Base-by-base conservation (phyloP, 805 yeast species). In the Wickerhamiella azyma region DNA sequence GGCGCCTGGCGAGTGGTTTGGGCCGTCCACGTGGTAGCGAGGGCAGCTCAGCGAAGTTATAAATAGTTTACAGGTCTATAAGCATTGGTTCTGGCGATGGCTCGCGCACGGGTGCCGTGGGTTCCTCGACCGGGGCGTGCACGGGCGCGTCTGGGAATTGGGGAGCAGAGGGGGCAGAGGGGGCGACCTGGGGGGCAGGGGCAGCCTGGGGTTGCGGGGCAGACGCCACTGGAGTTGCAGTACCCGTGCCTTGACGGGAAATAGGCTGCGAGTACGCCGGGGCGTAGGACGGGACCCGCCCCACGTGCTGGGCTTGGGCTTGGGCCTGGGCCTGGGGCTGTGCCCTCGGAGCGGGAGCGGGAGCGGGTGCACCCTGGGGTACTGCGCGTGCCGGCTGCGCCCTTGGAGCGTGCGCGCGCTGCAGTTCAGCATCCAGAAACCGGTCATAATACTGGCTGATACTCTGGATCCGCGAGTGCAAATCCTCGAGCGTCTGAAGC, bases 391-490 rank as follows among this genome's bases (percentile, higher is more conserved):
- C 9, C 19, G 9, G 36, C 28, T 17, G 26, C 6, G 47, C 36
- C 35, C 19, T 21, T 4, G 37, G 19, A 16, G 32, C n/a, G 14
- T 37, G 9, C 38, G 46, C 32, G 26, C 54, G 54, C 13, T 49
- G 48, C 9, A 56, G 52, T 43, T 55, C 58, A 11, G 50, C 52
- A 17, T 56, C 59, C 13, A 56, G 40, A 26, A 56, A 46, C 26
- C 49, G 39, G 45, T 56, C 56, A 40, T 56, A 56, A 44, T 50
- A 53, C 16, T 46, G 30, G n/a, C 53, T 47, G 30, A 56, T 52
- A 4, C 56, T 53, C 41, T 48, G 35, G 24, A 56, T 46, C 30
- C 55, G 51, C 9, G 54, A 54, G 16, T 55, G 51, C 30, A 56
- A 39, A 21, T 53, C 58, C 32, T 56, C 58, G 5, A 56, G 49